Percentiles rank a stretch among this genome's conserved stretches.
phyloP scores from a whole-genome alignment of 1,139 yeast genomes.

The Saccharomyces hybrid region DNA sequence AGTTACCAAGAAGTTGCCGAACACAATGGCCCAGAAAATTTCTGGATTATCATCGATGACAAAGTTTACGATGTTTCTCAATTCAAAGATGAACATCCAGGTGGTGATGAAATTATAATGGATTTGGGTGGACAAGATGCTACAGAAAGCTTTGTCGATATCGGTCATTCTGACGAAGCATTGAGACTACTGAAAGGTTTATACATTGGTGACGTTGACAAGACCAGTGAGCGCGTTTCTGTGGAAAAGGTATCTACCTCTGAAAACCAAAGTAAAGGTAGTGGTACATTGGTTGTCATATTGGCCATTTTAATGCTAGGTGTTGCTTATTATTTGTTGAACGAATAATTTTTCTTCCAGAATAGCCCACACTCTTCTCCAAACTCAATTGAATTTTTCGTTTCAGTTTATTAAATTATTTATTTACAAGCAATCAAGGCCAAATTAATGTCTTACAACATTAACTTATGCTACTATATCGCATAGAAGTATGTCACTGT shows the following conservation, averaged over 20 bases:
- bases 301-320: constrained; percentile 47
- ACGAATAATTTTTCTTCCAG: constrained; percentile 9
- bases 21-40: constrained; percentile 72
- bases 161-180: constrained; percentile 97
- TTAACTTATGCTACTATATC: not conserved
- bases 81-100: constrained; percentile 94
- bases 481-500: not conserved
- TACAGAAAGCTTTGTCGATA: constrained; percentile 89
- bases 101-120: constrained; percentile 93
- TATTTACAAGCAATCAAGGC: not conserved
- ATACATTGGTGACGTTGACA: constrained; percentile 61
- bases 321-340: constrained; percentile 45
- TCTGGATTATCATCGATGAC: constrained; percentile 87
- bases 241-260: constrained; percentile 14
- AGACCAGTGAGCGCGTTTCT: constrained; percentile 29
- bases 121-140: constrained; percentile 93
- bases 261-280: constrained; percentile 32
- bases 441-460: not conserved
- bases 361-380: not conserved
- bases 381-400: not conserved
- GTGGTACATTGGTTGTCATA: constrained; percentile 38
- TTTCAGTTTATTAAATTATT: not conserved
- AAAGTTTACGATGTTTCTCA: constrained; percentile 80
- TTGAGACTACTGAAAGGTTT: constrained; percentile 63
- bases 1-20: constrained; percentile 66